Evolutionary conservation across 768 basidiomycete genomes (phyloP).

Genomic region (Mycena amicta): DNA sequence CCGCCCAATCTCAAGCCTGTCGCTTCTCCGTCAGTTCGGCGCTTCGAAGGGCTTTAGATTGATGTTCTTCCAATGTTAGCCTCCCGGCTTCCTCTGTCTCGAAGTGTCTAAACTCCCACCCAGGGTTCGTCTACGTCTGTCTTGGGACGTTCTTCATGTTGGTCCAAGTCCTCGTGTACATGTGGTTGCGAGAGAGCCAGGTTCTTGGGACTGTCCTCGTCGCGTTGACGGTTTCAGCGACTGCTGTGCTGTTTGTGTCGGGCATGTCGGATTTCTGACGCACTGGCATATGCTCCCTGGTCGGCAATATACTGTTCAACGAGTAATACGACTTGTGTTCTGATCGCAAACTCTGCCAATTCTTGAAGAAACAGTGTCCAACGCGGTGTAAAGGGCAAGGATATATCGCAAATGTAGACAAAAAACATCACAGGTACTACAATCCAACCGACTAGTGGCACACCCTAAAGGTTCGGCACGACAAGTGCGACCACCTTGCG

Average conservation of each 20-base stretch:
- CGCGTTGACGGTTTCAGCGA: background rate
- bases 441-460: too few relatives aligned
- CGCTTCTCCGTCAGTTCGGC: background rate
- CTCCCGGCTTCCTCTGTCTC: background rate
- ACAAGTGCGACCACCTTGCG: background rate
- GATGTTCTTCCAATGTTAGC: slow-evolving; percentile 9
- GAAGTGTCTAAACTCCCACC: too few relatives aligned
- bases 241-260: background rate
- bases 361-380: too few relatives aligned
- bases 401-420: too few relatives aligned
- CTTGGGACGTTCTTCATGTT: background rate
- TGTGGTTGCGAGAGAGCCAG: slow-evolving; percentile 1
- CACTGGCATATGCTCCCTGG: background rate
- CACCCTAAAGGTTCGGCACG: background rate
- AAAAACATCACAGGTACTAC: too few relatives aligned
- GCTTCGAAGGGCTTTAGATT: background rate
- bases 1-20: background rate
- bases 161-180: background rate
- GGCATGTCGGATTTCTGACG: background rate
- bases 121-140: slow-evolving; percentile 4
- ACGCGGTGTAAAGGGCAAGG: too few relatives aligned
- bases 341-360: too few relatives aligned
- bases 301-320: background rate
- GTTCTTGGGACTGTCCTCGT: background rate
- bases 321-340: background rate